Percentiles rank a stretch among this genome's conserved stretches.
These are phyloP conservation scores for Lodderomyces margitis DNA, from an alignment of 1,139 yeast species.

Conservation along the genomic window DNA sequence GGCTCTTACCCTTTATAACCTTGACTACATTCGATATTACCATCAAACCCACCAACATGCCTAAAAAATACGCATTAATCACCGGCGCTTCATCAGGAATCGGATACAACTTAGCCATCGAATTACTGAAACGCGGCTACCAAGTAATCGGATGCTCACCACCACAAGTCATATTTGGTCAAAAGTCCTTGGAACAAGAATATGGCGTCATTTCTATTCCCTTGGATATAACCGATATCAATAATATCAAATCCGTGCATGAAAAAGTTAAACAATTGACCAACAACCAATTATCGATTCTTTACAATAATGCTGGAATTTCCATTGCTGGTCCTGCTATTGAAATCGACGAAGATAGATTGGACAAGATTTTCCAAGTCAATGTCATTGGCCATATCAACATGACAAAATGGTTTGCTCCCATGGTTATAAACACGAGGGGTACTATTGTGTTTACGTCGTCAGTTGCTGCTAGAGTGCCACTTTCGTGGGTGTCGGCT, in stretches of 20 bases:
- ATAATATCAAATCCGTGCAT: slow-evolving; percentile 26
- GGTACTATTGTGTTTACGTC: slow-evolving; percentile 39
- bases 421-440: slow-evolving; percentile 28
- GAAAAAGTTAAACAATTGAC: slow-evolving; percentile 22
- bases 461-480: slow-evolving; percentile 36
- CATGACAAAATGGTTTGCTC: slow-evolving; percentile 33
- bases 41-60: too few species aligned
- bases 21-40: too few species aligned
- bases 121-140: slow-evolving; percentile 31
- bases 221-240: slow-evolving; percentile 31
- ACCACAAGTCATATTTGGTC: slow-evolving; percentile 20
- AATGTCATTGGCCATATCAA: slow-evolving; percentile 39
- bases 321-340: slow-evolving; percentile 32
- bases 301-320: slow-evolving; percentile 38
- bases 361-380: too few species aligned
- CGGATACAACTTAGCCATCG: slow-evolving; percentile 31
- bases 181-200: slow-evolving; percentile 27
- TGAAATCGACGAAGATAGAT: slow-evolving; percentile 27
- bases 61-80: slow-evolving; percentile 31
- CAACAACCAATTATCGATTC: slow-evolving; percentile 29
- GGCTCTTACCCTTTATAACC: too few species aligned
- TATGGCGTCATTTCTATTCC: slow-evolving; percentile 31
- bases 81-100: slow-evolving; percentile 44
- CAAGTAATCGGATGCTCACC: slow-evolving; percentile 36
- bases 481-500: slow-evolving; percentile 33